phyloP scores from a whole-genome alignment of 176 grass and related monocot genomes.

The Aegilops sharonensis region DNA sequence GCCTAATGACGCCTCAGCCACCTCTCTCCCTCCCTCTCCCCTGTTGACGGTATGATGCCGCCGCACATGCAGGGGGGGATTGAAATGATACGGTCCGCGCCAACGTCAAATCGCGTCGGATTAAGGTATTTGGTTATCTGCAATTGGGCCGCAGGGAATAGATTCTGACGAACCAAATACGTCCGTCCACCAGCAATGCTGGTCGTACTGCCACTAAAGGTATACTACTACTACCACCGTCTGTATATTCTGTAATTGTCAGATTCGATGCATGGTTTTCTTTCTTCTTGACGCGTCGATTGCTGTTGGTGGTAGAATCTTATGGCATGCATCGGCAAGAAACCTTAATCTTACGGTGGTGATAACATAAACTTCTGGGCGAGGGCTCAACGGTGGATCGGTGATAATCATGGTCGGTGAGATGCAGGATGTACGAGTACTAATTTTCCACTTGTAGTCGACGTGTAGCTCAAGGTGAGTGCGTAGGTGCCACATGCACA shows the following conservation, averaged over 20 bases:
- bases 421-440: background rate
- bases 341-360: background rate
- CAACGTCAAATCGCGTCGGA: background rate
- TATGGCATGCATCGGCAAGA: background rate
- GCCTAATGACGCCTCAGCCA: background rate
- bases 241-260: background rate
- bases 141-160: slow-evolving; percentile 8
- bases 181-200: background rate
- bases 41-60: background rate
- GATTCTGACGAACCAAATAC: slow-evolving; percentile 11
- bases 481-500: too few species aligned
- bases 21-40: background rate
- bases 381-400: background rate
- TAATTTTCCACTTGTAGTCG: too few species aligned
- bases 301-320: background rate
- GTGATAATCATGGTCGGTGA: background rate
- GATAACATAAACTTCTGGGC: background rate
- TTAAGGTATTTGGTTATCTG: background rate
- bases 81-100: background rate
- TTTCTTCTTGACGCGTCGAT: background rate
- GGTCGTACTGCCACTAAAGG: background rate
- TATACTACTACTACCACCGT: background rate
- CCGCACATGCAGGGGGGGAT: background rate
- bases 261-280: background rate
- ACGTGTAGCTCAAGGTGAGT: too few species aligned